These are phyloP conservation scores for Pontederia paniculata DNA, from an alignment of 176 grass and related monocot genomes.

Conservation along the genomic window DNA sequence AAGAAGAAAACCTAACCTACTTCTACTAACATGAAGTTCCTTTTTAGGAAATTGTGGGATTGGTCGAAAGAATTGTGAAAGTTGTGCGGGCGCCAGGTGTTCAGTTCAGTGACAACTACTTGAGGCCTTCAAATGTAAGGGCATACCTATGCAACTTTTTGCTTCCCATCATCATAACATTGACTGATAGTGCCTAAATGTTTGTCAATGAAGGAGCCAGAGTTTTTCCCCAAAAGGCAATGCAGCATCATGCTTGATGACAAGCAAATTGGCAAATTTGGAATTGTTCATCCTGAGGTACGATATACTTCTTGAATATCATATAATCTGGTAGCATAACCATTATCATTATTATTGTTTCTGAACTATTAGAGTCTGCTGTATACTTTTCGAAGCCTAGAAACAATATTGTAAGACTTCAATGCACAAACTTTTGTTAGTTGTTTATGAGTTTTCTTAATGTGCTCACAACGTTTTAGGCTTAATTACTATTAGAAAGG, in stretches of 20 bases:
- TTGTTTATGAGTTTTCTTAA: too few relatives aligned
- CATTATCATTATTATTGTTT: too few relatives aligned
- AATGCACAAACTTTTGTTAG: too few relatives aligned
- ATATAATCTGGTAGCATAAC: too few relatives aligned
- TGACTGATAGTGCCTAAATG: conserved; percentile 7
- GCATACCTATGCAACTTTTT: too few relatives aligned
- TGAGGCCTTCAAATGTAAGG: conserved; percentile 59
- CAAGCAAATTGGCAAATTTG: conserved; percentile 71
- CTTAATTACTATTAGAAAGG: too few relatives aligned
- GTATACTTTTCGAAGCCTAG: too few relatives aligned
- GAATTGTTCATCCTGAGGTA: conserved; percentile 85
- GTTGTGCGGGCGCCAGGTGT: conserved; percentile 40
- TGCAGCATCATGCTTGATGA: conserved; percentile 55
- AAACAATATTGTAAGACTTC: too few relatives aligned
- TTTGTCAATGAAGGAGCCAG: conserved; percentile 46
- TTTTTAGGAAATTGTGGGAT: conserved; percentile 82
- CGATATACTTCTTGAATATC: background rate
- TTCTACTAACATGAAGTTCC: background rate
- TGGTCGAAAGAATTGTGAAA: conserved; percentile 91
- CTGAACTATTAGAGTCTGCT: too few relatives aligned
- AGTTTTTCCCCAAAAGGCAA: conserved; percentile 85
- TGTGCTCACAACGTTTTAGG: too few relatives aligned
- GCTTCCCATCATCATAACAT: background rate
- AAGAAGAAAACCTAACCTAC: background rate
- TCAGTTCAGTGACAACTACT: conserved; percentile 40